phyloP scores from a whole-genome alignment of 441 rosid species.

The Arabidopsis hybrid region DNA sequence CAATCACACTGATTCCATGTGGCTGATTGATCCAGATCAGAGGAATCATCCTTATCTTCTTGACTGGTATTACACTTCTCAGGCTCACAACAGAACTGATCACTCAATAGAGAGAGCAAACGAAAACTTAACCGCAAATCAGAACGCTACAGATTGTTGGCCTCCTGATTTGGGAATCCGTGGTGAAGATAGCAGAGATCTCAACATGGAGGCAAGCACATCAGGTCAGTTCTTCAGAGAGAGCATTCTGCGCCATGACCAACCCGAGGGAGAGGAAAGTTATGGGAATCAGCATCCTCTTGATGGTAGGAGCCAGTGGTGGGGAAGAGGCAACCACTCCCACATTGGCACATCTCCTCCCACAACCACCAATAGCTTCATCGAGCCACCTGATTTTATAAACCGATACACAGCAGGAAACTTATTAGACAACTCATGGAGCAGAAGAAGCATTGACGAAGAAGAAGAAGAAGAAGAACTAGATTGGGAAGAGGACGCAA shows the following conservation, averaged over 20 bases:
- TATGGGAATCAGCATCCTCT: constrained; percentile 32
- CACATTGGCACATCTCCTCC: constrained; percentile 49
- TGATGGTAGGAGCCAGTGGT: constrained; percentile 68
- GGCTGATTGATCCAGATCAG: constrained; percentile 77
- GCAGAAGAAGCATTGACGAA: constrained; percentile 61
- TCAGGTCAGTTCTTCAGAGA: constrained; percentile 73
- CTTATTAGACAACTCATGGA: constrained; percentile 55
- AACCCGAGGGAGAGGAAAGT: constrained; percentile 48
- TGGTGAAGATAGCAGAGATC: constrained; percentile 45
- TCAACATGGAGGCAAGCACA: constrained; percentile 71
- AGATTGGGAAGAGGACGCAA: constrained; percentile 54
- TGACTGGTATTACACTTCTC: constrained; percentile 84
- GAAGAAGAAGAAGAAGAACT: constrained; percentile 55
- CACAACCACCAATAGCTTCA: constrained; percentile 68
- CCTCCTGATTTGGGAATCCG: constrained; percentile 51
- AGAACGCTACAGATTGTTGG: constrained; percentile 56
- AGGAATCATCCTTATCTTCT: constrained; percentile 84
- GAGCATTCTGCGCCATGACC: constrained; percentile 63
- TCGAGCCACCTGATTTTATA: constrained; percentile 85
- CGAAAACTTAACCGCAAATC: constrained; percentile 48
- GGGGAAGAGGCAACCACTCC: constrained; percentile 69
- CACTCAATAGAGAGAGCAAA: constrained; percentile 41
- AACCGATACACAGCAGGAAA: constrained; percentile 47
- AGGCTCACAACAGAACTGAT: constrained; percentile 47
- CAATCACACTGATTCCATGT: constrained; percentile 60